These are phyloP conservation scores for Calonectria pseudoreteaudii DNA, from an alignment of 2,329 filamentous ascomycete species.

Conservation along the genomic window DNA sequence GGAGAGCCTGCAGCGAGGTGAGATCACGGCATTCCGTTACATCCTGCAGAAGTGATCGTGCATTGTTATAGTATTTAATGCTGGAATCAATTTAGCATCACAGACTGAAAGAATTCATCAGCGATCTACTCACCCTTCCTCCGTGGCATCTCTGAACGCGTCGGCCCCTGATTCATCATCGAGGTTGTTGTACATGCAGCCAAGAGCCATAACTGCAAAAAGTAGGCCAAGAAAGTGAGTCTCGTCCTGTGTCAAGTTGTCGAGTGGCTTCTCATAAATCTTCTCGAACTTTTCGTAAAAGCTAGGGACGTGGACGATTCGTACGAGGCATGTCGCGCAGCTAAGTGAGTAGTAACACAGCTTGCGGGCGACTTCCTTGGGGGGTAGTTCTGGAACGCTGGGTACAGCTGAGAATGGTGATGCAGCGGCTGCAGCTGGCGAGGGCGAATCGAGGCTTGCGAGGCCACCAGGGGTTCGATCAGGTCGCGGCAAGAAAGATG, in stretches of 20 bases:
- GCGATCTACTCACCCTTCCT: constrained; percentile 63
- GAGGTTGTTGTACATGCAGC: constrained; percentile 76
- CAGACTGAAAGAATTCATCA: no score
- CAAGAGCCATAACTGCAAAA: constrained; percentile 77
- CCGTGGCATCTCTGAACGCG: constrained; percentile 63
- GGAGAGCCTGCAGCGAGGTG: constrained; percentile 77
- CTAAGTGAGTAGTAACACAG: constrained; percentile 68
- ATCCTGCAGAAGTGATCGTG: constrained; percentile 74
- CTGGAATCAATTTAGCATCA: constrained; percentile 56
- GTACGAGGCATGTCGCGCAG: constrained; percentile 69
- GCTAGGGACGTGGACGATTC: constrained; percentile 83
- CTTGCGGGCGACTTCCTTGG: constrained; percentile 65
- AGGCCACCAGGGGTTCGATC: constrained; percentile 63
- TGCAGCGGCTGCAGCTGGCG: constrained; percentile 67
- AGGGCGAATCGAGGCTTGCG: constrained; percentile 76
- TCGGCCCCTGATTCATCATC: constrained; percentile 63
- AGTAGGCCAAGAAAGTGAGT: constrained; percentile 77
- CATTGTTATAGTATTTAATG: constrained; percentile 78
- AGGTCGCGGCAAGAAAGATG: constrained; percentile 68
- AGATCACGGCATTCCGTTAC: constrained; percentile 79
- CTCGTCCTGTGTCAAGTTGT: constrained; percentile 73
- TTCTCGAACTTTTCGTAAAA: constrained; percentile 83
- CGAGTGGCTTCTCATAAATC: constrained; percentile 77
- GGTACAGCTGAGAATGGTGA: constrained; percentile 70
- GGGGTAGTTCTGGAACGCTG: constrained; percentile 76